phyloP scores from a whole-genome alignment of 805 yeast genomes.

The Sugiyamaella smithiae region DNA sequence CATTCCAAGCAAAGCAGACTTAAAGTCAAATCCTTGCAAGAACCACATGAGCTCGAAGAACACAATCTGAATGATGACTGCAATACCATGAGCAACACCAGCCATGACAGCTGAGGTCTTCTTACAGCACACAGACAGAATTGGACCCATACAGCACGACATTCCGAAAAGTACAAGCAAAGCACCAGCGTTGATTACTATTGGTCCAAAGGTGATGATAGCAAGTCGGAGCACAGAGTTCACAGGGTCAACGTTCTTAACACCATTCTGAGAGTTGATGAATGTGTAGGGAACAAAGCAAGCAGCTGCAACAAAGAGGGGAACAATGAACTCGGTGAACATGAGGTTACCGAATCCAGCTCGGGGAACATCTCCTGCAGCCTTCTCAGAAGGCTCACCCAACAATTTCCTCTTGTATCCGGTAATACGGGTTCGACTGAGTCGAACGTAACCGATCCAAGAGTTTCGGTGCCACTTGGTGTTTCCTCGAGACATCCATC shows the following conservation, averaged over 20 bases:
- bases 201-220: constrained; percentile 75
- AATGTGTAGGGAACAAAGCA: constrained; percentile 72
- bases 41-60: constrained; percentile 98
- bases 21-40: constrained; percentile 85
- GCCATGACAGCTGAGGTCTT: constrained; percentile 95
- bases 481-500: constrained; percentile 85
- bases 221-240: constrained; percentile 62
- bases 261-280: constrained; percentile 87
- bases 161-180: constrained; percentile 70
- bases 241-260: constrained; percentile 41
- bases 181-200: constrained; percentile 85
- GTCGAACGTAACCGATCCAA: constrained; percentile 75
- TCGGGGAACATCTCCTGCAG: constrained; percentile 63
- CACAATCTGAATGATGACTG: constrained; percentile 81
- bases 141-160: constrained; percentile 97
- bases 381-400: constrained; percentile 64
- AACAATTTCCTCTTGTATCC: constrained; percentile 80
- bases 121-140: constrained; percentile 92
- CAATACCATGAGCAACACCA: constrained; percentile 91
- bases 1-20: constrained; percentile 83
- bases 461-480: constrained; percentile 62
- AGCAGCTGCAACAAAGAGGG: constrained; percentile 64
- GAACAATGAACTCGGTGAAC: constrained; percentile 76
- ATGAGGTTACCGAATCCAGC: constrained; percentile 76
- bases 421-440: constrained; percentile 81